A percentile compares a stretch with the other conserved stretches of the same genome.
Conservation (phyloP, 2,329 filamentous ascomycete genomes). For the Torrubiella hemipterigena region DNA sequence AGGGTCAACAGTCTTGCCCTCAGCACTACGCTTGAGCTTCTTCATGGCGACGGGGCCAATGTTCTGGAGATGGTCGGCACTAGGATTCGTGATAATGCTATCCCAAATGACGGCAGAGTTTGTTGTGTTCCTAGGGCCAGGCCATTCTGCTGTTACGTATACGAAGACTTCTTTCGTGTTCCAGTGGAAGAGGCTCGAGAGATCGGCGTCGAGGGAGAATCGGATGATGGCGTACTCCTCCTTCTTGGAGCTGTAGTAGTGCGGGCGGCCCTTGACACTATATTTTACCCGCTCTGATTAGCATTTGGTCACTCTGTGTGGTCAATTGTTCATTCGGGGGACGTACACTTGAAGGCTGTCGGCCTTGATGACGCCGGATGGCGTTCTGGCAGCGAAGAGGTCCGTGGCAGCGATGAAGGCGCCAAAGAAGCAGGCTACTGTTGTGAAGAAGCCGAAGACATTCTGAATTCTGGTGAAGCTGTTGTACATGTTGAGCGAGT, state of each 20-base stretch:
- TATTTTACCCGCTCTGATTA: constrained; percentile 1
- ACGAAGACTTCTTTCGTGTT: constrained; percentile 98
- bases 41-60: constrained; percentile 46
- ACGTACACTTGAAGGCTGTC: constrained; percentile 78
- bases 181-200: constrained; percentile 92
- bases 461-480: constrained; percentile 76
- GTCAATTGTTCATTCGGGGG: too few species aligned
- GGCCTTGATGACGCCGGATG: constrained; percentile 49
- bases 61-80: constrained; percentile 50
- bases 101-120: constrained; percentile 92
- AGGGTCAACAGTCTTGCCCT: constrained; percentile 49
- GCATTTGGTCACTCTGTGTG: too few species aligned
- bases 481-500: constrained; percentile 66
- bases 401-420: constrained; percentile 72
- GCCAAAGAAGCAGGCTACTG: constrained; percentile 73
- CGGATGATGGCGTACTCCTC: constrained; percentile 93
- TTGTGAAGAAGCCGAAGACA: constrained; percentile 96
- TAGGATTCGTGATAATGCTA: constrained; percentile 70
- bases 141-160: constrained; percentile 78
- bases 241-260: constrained; percentile 86
- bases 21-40: constrained; percentile 47
- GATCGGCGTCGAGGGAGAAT: constrained; percentile 86
- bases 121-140: constrained; percentile 25
- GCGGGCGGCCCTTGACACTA: constrained; percentile 80
- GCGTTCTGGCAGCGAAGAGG: constrained; percentile 56